phyloP scores from a whole-genome alignment of 78 protist genomes.

The Trichosphaerium sp. region DNA sequence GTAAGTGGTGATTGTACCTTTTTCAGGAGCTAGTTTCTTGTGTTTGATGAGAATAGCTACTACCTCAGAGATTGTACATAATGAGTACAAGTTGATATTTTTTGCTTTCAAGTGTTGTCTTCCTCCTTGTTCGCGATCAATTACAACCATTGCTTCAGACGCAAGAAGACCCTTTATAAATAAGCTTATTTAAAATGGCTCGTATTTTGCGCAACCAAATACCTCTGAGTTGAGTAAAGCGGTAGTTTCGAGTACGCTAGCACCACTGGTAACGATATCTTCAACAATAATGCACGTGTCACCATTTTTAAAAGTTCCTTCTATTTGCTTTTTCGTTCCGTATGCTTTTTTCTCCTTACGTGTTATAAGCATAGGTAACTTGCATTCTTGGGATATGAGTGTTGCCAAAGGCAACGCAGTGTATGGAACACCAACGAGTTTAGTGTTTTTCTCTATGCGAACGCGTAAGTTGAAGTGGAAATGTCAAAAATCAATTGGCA shows the following conservation, averaged over 20 bases:
- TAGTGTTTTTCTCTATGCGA: too few species aligned
- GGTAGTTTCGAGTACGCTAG: conserved; percentile 47
- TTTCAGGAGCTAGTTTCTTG: too few species aligned
- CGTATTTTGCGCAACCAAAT: too few species aligned
- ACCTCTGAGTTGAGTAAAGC: conserved; percentile 36
- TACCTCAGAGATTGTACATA: too few species aligned
- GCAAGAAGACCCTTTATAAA: conserved; percentile 35
- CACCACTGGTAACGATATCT: conserved; percentile 71
- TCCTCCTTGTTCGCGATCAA: conserved; percentile 75
- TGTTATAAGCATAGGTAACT: conserved; percentile 52
- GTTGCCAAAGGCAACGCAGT: conserved; percentile 78
- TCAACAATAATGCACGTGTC: conserved; percentile 60
- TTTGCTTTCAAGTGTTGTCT: too few species aligned
- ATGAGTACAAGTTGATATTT: too few species aligned
- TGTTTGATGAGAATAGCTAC: too few species aligned
- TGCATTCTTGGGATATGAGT: conserved; percentile 18
- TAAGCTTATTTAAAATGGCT: too few species aligned
- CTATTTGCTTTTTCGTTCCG: conserved; percentile 65
- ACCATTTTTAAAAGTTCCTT: conserved; percentile 56
- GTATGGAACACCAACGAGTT: conserved; percentile 80
- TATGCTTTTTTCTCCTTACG: conserved; percentile 73
- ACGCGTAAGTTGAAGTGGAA: too few species aligned
- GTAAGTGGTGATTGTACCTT: too few species aligned
- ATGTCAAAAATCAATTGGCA: too few species aligned
- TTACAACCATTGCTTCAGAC: conserved; percentile 57